Percentiles rank a stretch among this genome's conserved stretches.
These are phyloP conservation scores for Penicillium hesseltinei DNA, from an alignment of 2,329 filamentous ascomycete species.

Conservation along the genomic window DNA sequence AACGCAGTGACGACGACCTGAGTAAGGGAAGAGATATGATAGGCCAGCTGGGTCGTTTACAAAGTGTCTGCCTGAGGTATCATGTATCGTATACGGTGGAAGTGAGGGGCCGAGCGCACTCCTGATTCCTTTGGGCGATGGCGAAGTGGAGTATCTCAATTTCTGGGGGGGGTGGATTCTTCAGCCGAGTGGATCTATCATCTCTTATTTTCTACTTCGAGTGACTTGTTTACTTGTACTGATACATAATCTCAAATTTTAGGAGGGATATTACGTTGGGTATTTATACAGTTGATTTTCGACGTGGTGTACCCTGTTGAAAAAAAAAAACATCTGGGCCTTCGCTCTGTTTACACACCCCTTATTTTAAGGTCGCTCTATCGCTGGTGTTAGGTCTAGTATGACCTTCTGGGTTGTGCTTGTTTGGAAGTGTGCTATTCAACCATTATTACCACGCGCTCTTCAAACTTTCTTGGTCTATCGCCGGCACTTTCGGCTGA, in stretches of 20 bases:
- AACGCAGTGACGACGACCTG: constrained; percentile 13
- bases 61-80: background rate
- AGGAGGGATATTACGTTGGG: background rate
- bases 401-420: background rate
- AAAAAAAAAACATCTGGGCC: background rate
- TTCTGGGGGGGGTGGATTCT: constrained; percentile 6
- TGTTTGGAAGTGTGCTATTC: background rate
- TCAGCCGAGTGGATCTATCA: constrained; percentile 9
- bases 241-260: background rate
- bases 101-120: background rate
- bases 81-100: background rate
- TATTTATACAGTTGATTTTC: background rate
- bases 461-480: background rate
- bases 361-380: background rate
- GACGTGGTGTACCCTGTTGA: background rate
- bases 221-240: background rate
- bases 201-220: background rate
- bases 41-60: constrained; percentile 6
- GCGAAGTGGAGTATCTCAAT: background rate
- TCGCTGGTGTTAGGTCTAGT: background rate
- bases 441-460: constrained; percentile 5
- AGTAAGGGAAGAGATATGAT: constrained; percentile 15
- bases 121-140: constrained; percentile 1
- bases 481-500: background rate
- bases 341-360: background rate